Evolutionary conservation across 108 stramenopile genomes (phyloP).

Genomic region (Fragilaria radians): DNA sequence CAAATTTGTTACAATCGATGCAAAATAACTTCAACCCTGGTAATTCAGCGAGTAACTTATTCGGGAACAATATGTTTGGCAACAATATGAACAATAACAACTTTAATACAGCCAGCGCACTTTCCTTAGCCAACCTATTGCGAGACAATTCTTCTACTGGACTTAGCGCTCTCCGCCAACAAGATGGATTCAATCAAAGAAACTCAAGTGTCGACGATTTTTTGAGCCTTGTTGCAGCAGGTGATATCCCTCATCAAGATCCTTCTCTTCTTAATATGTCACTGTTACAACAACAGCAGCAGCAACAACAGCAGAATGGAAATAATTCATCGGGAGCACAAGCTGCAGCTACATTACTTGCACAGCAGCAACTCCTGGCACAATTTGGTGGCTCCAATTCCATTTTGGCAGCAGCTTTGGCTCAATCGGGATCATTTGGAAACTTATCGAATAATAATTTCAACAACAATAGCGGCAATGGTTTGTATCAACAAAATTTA

Average conservation of each 20-base stretch:
- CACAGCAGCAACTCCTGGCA: constrained; percentile 40
- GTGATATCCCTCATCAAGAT: constrained; percentile 88
- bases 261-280: constrained; percentile 69
- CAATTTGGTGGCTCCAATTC: constrained; percentile 35
- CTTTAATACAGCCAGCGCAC: constrained; percentile 21
- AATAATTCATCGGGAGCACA: constrained; percentile 2
- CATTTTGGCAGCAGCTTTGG: constrained; percentile 33
- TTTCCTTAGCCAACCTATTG: constrained; percentile 55
- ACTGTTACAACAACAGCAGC: constrained; percentile 41
- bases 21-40: constrained; percentile 5
- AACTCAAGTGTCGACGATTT: constrained; percentile 87
- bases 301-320: constrained; percentile 5
- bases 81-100: constrained; percentile 9
- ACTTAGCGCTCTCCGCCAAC: constrained; percentile 57
- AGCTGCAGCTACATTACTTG: constrained; percentile 23
- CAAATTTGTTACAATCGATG: constrained; percentile 46
- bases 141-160: constrained; percentile 62
- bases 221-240: constrained; percentile 74
- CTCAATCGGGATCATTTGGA: constrained; percentile 29
- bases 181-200: constrained; percentile 58
- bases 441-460: constrained; percentile 13
- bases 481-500: too few species aligned
- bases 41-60: constrained; percentile 3
- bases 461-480: neutral
- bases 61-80: constrained; percentile 30